Base-by-base conservation (phyloP, 2,329 filamentous ascomycete genomes). In the Aspergillus alliaceus region DNA sequence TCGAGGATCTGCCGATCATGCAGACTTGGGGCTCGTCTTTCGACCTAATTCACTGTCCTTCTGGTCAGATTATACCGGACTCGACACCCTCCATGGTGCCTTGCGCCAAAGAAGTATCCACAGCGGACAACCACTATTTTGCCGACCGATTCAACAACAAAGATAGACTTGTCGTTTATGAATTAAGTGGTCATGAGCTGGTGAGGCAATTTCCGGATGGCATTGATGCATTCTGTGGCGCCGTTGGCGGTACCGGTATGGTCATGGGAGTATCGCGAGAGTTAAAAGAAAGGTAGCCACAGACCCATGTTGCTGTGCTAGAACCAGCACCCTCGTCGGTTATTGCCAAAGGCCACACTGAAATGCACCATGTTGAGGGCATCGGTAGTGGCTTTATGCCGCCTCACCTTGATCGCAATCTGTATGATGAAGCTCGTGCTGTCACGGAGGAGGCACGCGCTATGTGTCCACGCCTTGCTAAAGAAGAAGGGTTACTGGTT, bases 381-480 rank as follows among this genome's bases (percentile, higher is more conserved):
- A n/a, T n/a, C n/a, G n/a, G n/a, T n/a, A n/a, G n/a, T n/a, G n/a
- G n/a, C n/a, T n/a, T n/a, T n/a, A n/a, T n/a, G n/a, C 92, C 92
- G 3, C 90, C 96, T 31, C 91, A 96, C 6, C 79, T 96, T 47
- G 85, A 92, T 63, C 88, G 88, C 68, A 75, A 86, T 18, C 73
- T 84, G 1, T 89, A 96, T 22, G 90, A 96, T 75, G 88, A 88
- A 71, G 96, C 92, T 90, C 95, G 95, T 80, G 96, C 96, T 84
- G 96, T 93, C 4, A 88, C 93, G 60, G 92, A 96, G 71, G 89
- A 93, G 71, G 90, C 90, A 3, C 96, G 96, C 76, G 81, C 84
- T 68, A 90, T 90, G 69, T 90, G 92, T 11, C 82, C 91, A 46
- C 81, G 92, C 24, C 79, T 97, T 47, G 96, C 96, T 64, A 82